phyloP scores from a whole-genome alignment of 345 rosid genomes.

The Camelina hispida region DNA sequence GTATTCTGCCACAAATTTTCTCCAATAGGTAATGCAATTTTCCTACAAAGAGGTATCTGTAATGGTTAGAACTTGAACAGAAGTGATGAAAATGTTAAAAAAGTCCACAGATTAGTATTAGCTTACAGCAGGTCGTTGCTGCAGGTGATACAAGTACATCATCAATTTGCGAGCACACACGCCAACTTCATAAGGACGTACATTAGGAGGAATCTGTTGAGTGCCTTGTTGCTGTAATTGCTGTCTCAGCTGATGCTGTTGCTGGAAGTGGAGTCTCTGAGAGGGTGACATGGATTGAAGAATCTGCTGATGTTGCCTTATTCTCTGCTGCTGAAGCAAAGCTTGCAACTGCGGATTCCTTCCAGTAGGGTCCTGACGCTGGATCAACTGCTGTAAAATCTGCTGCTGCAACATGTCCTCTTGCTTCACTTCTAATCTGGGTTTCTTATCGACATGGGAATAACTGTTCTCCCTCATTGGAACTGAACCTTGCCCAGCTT shows the following conservation, averaged over 20 bases:
- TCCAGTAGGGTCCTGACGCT: constrained; percentile 66
- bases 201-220: constrained; percentile 57
- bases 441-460: constrained; percentile 65
- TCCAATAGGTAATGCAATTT: constrained; percentile 89
- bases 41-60: constrained; percentile 56
- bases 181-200: constrained; percentile 80
- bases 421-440: constrained; percentile 79
- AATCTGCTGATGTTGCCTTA: constrained; percentile 60
- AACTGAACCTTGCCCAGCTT: constrained; percentile 38
- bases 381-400: constrained; percentile 77
- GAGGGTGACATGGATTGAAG: constrained; percentile 82
- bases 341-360: constrained; percentile 78
- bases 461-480: constrained; percentile 37
- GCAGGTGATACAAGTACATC: constrained; percentile 94
- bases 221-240: constrained; percentile 76
- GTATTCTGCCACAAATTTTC: constrained; percentile 90
- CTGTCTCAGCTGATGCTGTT: constrained; percentile 74
- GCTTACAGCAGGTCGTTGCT: constrained; percentile 83
- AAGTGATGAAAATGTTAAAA: neutral
- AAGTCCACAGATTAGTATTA: constrained; percentile 8
- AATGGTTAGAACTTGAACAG: constrained; percentile 10
- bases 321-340: constrained; percentile 73
- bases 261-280: constrained; percentile 77
- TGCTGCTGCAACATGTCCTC: constrained; percentile 85
- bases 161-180: constrained; percentile 92